Conservation (phyloP, 139 green algal species). For the Mesostigma viride region DNA sequence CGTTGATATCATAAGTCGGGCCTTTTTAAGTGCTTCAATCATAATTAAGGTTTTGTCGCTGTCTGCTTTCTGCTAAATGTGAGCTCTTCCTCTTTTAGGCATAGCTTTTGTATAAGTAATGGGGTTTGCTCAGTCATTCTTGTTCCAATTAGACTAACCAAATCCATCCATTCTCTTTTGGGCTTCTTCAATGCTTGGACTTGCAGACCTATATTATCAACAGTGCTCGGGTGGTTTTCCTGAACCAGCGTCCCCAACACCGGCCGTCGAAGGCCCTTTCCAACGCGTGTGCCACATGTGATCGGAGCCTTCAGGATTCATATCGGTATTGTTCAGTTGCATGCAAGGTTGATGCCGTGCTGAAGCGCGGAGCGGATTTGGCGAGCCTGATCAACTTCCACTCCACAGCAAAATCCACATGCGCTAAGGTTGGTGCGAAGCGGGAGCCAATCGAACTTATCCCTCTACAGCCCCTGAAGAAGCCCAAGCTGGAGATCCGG, state of each 20-base stretch:
- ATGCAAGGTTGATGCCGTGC: constrained; percentile 4
- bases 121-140: too few relatives aligned
- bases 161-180: too few relatives aligned
- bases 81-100: neutral
- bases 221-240: constrained; percentile 56
- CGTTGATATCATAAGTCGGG: neutral
- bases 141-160: too few relatives aligned
- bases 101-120: neutral
- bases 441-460: neutral
- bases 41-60: neutral
- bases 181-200: neutral
- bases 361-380: neutral
- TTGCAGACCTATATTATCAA: constrained; percentile 69
- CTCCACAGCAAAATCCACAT: neutral
- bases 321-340: constrained; percentile 10
- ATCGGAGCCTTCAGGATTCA: constrained; percentile 6
- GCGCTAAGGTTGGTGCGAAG: neutral
- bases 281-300: constrained; percentile 10
- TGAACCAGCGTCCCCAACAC: constrained; percentile 53
- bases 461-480: neutral
- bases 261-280: constrained; percentile 10
- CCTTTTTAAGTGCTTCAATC: neutral
- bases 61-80: neutral
- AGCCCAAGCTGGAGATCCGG: neutral
- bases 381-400: neutral